Base-by-base conservation (phyloP, 148 eudicot genomes). In the Vaccinium darrowii region DNA sequence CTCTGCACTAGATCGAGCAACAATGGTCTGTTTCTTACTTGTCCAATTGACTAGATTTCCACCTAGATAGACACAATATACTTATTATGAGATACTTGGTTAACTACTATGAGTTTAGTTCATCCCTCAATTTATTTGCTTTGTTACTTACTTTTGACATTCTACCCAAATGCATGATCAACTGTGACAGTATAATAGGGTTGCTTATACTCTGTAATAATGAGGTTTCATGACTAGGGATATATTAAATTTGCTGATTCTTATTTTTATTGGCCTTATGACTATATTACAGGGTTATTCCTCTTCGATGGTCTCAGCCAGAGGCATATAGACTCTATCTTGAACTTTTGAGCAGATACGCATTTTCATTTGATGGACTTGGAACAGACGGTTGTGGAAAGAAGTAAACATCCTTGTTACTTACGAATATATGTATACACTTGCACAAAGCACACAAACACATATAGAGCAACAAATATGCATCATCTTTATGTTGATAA, bases 321-420 rank as follows among this genome's bases (percentile, higher is more conserved):
- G 86, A 87, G 82, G 86, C 88, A 7, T 87, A 67, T 78, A 84
- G 88, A 71, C 88, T 87, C 62, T 87, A 84, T 84, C 86, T 87
- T 36, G 88, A 87, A 62, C 86, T 87, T 74, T 78, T 87, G 52
- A 87, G 78, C 77, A 81, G 81, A 87, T 84, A 84, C 25, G 83
- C 69, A 13, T 80, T 87, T 71, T 84, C 86, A 74, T 80, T 76
- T 81, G 81, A 73, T 27, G 49, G 81, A n/a, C 16, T 72, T 51
- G 84, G 73, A n/a, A 51, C 60, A 27, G 62, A 80, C 36, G 76
- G 30, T 84, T 84, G 84, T 33, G 8, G 71, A 79, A 13, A 80
- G 79, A 84, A 76, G 88, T 87, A 57, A 87, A 81, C 63, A 30
- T 19, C 79, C 53, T 30, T 7, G 54, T 84, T 67, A 14, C 56